A percentile compares a stretch with the other conserved stretches of the same genome.
Evolutionary conservation across 2,329 filamentous ascomycete species (phyloP).

Genomic region (Epichloe sp.): DNA sequence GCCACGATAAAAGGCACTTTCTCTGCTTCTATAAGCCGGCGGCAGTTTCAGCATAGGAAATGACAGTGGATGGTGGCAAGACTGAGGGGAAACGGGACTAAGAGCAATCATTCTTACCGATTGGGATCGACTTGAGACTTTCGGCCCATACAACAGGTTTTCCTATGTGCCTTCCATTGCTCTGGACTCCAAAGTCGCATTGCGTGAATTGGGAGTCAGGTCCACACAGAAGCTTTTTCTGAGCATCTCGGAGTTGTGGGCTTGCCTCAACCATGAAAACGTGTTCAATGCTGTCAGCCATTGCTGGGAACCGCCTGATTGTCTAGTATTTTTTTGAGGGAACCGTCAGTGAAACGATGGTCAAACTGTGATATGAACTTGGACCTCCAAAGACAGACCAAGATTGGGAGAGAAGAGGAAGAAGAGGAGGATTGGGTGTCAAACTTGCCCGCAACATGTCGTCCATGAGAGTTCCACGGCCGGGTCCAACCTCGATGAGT

Average conservation of each 20-base stretch:
- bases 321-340: slow-evolving; percentile 39
- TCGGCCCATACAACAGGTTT: slow-evolving; percentile 83
- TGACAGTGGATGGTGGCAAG: not conserved
- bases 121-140: slow-evolving; percentile 70
- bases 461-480: slow-evolving; percentile 91
- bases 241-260: slow-evolving; percentile 58
- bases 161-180: slow-evolving; percentile 60
- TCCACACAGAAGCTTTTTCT: slow-evolving; percentile 73
- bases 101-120: slow-evolving; percentile 32
- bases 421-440: not conserved
- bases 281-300: slow-evolving; percentile 66
- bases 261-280: slow-evolving; percentile 96
- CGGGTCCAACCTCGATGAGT: slow-evolving; percentile 87
- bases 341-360: not conserved
- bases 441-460: slow-evolving; percentile 72
- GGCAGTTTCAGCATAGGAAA: not conserved
- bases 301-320: slow-evolving; percentile 66
- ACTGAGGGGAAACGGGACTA: not conserved
- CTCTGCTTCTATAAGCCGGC: slow-evolving; percentile 35
- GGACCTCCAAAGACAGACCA: not conserved
- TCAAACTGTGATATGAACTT: not conserved
- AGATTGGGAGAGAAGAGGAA: not conserved
- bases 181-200: slow-evolving; percentile 59
- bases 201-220: slow-evolving; percentile 52
- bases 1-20: slow-evolving; percentile 88